A percentile compares a stretch with the other conserved stretches of the same genome.
These are phyloP conservation scores for Yamadazyma songkhlaensis DNA, from an alignment of 1,139 yeast genomes.

Conservation along the genomic window DNA sequence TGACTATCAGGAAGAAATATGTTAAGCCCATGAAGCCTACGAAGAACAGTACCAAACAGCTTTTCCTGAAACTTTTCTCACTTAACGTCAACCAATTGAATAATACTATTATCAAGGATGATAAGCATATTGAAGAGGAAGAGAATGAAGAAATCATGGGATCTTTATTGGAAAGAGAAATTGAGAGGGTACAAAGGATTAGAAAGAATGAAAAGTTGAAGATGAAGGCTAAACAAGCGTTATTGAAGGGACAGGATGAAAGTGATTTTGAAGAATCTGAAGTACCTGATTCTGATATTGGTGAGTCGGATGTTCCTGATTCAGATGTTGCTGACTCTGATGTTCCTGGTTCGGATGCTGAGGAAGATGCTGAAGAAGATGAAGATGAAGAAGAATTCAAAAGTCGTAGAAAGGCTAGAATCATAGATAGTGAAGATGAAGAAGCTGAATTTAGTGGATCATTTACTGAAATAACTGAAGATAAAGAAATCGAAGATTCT, in stretches of 20 bases:
- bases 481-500: conserved; percentile 1
- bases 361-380: conserved; percentile 20
- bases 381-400: conserved; percentile 25
- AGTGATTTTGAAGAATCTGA: conserved; percentile 19
- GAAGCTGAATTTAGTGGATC: neutral
- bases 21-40: conserved; percentile 4
- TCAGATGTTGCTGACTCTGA: conserved; percentile 5
- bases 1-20: conserved; percentile 35
- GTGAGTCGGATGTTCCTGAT: conserved; percentile 6
- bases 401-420: conserved; percentile 16
- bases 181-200: conserved; percentile 49
- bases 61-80: conserved; percentile 27
- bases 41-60: conserved; percentile 9
- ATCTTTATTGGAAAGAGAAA: conserved; percentile 60
- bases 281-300: conserved; percentile 14
- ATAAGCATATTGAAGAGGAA: conserved; percentile 26
- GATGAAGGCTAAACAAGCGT: conserved; percentile 36
- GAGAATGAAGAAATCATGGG: conserved; percentile 45
- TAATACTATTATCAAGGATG: conserved; percentile 29
- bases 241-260: conserved; percentile 14
- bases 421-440: conserved; percentile 11
- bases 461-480: neutral
- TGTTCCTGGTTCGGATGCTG: conserved; percentile 13
- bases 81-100: conserved; percentile 38
- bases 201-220: conserved; percentile 48